Conservation (phyloP, 495 filamentous ascomycete species). For the Aspergillus nanangensis region DNA sequence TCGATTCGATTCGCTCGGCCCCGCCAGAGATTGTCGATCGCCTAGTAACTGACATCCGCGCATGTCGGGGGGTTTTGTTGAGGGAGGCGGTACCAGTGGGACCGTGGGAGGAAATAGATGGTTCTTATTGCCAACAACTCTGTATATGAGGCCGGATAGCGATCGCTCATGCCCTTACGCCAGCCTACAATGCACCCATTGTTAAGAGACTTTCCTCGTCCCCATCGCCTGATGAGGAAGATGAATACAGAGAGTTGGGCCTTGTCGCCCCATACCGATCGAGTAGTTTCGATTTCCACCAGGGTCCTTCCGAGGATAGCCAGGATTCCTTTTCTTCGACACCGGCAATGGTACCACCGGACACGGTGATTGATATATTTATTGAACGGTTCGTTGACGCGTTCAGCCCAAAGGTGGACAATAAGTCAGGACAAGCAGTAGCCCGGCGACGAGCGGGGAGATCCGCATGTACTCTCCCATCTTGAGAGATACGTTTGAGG, state of each 20-base stretch:
- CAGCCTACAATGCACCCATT: too few relatives aligned
- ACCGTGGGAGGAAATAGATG: constrained; percentile 27
- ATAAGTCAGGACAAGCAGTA: constrained; percentile 35
- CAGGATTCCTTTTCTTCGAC: constrained; percentile 26
- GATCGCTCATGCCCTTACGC: too few relatives aligned
- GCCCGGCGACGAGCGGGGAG: constrained; percentile 34
- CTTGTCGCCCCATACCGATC: constrained; percentile 7
- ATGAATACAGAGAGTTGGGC: constrained; percentile 12
- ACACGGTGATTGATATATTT: constrained; percentile 33
- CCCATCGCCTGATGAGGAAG: constrained; percentile 8
- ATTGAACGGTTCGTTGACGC: constrained; percentile 44
- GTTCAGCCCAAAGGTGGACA: constrained; percentile 39
- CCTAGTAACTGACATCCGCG: constrained; percentile 31
- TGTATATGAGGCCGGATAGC: too few relatives aligned
- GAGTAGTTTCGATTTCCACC: not conserved
- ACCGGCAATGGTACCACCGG: constrained; percentile 18
- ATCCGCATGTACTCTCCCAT: constrained; percentile 44
- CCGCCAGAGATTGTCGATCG: constrained; percentile 29
- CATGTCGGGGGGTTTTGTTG: constrained; percentile 17
- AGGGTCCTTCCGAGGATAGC: constrained; percentile 11
- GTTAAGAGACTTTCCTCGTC: too few relatives aligned
- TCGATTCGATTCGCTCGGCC: constrained; percentile 38
- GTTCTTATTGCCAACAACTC: constrained; percentile 16
- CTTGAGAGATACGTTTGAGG: constrained; percentile 36
- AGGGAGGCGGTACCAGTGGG: constrained; percentile 17